Evolutionary conservation across 1,284 basidiomycete genomes (phyloP).

Genomic region (Phenoliferia sp.): DNA sequence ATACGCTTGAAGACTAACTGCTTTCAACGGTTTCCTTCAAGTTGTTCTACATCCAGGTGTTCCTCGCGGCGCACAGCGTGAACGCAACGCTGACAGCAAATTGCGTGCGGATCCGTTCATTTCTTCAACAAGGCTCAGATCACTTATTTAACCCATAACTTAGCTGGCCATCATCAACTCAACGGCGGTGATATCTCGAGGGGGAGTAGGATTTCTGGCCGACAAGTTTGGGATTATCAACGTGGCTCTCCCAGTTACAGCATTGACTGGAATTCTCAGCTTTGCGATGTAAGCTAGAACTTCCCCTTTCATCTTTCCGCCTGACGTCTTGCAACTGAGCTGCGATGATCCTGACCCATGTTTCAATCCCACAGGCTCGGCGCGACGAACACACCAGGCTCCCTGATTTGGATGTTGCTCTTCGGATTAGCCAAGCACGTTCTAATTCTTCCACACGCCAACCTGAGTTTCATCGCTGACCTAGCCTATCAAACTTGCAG

Average conservation of each 20-base stretch:
- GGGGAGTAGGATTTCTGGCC: not conserved
- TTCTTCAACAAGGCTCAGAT: not conserved
- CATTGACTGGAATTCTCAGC: slow-evolving; percentile 14
- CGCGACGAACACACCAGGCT: slow-evolving; percentile 10
- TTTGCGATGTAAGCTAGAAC: slow-evolving; percentile 25
- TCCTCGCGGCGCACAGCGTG: not conserved
- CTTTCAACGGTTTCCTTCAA: not conserved
- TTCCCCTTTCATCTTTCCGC: no score
- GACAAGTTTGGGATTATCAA: slow-evolving; percentile 22
- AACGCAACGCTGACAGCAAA: not conserved
- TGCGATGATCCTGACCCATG: not conserved
- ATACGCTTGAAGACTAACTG: not conserved
- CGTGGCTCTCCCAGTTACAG: slow-evolving; percentile 9
- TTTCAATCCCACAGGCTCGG: slow-evolving; percentile 1
- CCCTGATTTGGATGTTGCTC: slow-evolving; percentile 21
- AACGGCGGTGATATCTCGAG: slow-evolving; percentile 2
- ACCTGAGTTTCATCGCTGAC: not conserved
- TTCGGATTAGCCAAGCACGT: slow-evolving; percentile 24
- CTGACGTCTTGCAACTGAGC: not conserved
- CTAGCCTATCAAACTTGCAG: not conserved
- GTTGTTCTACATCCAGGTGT: slow-evolving; percentile 8
- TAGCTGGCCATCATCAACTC: slow-evolving; percentile 14
- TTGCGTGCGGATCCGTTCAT: not conserved
- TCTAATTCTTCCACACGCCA: no score
- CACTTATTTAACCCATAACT: not conserved